Evolutionary conservation across 768 basidiomycete genomes (phyloP), one percentile per base, ranked within the genome.

Genomic region (Leccinum broughii): DNA sequence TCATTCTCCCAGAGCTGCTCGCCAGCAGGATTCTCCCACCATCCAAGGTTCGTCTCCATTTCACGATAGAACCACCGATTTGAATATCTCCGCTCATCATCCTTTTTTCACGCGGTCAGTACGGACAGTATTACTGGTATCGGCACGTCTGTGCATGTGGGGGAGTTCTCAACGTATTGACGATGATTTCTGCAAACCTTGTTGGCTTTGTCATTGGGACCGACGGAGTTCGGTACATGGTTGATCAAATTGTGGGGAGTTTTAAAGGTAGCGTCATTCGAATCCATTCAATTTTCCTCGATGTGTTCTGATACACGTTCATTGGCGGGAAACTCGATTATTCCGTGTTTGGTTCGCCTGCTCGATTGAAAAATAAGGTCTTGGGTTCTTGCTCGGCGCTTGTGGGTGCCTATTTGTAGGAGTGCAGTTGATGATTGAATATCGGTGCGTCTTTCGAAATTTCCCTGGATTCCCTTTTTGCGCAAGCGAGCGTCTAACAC

Each of bases 401-500:
- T 82, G 82, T 53, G 77, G 67, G 2, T 86, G 86, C 67, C 50
- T 98, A 13, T 98, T 95, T 68, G 81, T 93, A 22, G 92, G 83
- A 3, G 86, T 85, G 2, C 96, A 98, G 68, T 71, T 96, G 50
- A 97, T 98, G 96, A 93, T 98, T 61, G 96, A 98, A 69, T 98
- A 98, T 74, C 79, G 93, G 92, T 90, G 63, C 20, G 87, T 77
- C 4, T 7, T 58, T 5, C 8, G 6, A 15, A 20, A 49, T 49
- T 49, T 14, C 22, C 20, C 24, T 50, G 7, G 14, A 7, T 11
- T 24, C 22, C 24, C 3, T 32, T 37, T 13, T 13, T 46, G 10
- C 20, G 50, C 28, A 52, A 39, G n/a, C 24, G 57, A 26, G 20
- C 24, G 44, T 57, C 57, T 60, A 46, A 55, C 50, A 58, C n/a